phyloP scores from a whole-genome alignment of 495 filamentous ascomycete species.

The Darksidea phi region DNA sequence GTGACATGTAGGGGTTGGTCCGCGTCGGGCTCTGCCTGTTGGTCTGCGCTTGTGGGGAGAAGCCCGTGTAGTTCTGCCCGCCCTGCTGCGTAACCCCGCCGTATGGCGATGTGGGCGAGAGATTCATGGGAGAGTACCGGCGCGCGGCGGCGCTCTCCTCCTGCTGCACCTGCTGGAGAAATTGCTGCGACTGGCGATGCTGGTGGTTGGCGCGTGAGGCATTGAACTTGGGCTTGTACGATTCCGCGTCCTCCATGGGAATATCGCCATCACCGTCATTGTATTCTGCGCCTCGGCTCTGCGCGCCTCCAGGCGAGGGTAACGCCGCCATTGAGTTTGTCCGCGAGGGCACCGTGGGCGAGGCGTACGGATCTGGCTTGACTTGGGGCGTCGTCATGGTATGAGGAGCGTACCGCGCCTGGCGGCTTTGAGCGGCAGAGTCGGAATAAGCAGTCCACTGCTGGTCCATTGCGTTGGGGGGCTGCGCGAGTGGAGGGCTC shows the following conservation, averaged over 20 bases:
- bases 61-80: slow-evolving; percentile 51
- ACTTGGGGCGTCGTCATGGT: slow-evolving; percentile 32
- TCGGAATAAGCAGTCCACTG: slow-evolving; percentile 38
- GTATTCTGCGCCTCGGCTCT: slow-evolving; percentile 38
- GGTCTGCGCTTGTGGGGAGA: slow-evolving; percentile 37
- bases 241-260: slow-evolving; percentile 88
- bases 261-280: slow-evolving; percentile 80
- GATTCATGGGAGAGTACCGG: slow-evolving; percentile 93
- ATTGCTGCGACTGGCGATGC: slow-evolving; percentile 60
- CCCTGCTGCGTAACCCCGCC: slow-evolving; percentile 59
- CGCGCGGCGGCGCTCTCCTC: slow-evolving; percentile 82
- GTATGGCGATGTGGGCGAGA: slow-evolving; percentile 63
- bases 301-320: slow-evolving; percentile 33
- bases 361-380: slow-evolving; percentile 37
- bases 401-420: slow-evolving; percentile 37
- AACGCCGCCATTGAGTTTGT: slow-evolving; percentile 40
- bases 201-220: slow-evolving; percentile 68
- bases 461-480: slow-evolving; percentile 30
- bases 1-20: slow-evolving; percentile 57
- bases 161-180: slow-evolving; percentile 64
- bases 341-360: slow-evolving; percentile 38
- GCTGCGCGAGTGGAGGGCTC: slow-evolving; percentile 1
- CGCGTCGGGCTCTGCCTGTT: slow-evolving; percentile 60
- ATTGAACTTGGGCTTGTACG: slow-evolving; percentile 73
- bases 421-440: slow-evolving; percentile 32